Conservation (phyloP, 345 rosid genomes). For the Trapa bicornis region DNA sequence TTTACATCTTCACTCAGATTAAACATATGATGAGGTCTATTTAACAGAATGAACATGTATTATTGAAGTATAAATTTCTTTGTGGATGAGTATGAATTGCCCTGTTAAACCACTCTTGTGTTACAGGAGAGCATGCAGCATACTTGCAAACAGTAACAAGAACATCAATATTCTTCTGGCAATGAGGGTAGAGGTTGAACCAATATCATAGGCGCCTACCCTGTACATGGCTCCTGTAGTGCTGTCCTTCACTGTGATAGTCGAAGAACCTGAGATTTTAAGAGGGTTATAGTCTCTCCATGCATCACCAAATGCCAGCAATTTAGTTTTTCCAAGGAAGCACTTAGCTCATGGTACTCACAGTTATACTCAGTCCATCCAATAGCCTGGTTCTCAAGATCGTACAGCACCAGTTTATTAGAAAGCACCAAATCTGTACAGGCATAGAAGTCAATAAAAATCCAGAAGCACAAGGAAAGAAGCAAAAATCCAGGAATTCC, state of each 20-base stretch:
- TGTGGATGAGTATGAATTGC: not conserved
- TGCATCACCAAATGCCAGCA: not conserved
- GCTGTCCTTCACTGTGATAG: conserved; percentile 52
- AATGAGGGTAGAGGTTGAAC: conserved; percentile 24
- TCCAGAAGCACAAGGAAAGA: not conserved
- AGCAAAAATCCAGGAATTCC: not conserved
- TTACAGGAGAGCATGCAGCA: conserved; percentile 22
- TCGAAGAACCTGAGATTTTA: conserved; percentile 53
- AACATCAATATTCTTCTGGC: conserved; percentile 16
- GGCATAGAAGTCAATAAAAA: not conserved
- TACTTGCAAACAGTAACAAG: conserved; percentile 21
- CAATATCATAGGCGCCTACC: conserved; percentile 36
- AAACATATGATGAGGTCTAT: not conserved
- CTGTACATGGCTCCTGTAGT: conserved; percentile 28
- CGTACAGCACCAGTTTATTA: conserved; percentile 37
- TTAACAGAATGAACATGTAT: not conserved
- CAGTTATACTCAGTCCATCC: conserved; percentile 43
- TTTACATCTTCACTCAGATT: not conserved
- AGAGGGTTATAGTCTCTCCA: not conserved
- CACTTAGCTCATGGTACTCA: conserved; percentile 10
- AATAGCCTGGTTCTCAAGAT: conserved; percentile 32
- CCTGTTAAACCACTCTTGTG: not conserved
- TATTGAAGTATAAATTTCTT: not conserved
- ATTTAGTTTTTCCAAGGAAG: not conserved
- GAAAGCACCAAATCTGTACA: conserved; percentile 36